Base-by-base conservation (phyloP, 179 eudicot genomes). In the Patellifolia procumbens region DNA sequence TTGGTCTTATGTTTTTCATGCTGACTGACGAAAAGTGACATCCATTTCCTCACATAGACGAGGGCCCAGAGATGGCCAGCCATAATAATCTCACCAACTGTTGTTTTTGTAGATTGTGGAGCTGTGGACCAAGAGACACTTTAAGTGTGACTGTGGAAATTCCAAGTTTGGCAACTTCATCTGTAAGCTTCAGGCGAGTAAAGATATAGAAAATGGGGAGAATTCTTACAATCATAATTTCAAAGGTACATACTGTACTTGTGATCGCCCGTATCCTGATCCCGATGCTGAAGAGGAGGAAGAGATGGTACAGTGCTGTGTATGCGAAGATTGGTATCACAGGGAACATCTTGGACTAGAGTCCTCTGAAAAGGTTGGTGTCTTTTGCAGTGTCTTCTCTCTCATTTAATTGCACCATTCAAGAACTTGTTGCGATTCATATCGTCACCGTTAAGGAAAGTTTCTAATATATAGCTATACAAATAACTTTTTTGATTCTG, bases 301-400 rank as follows among this genome's bases (percentile, higher is more conserved):
- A 75, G 99, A 90, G 83, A 95, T 91, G 97, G 80, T 93, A 37
- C 99, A 95, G 62, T 95, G 99, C 79, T 91, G 97, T 78, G 75
- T 93, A 76, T 95, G 98, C 78, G 99, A 95, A 85, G 99, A 95
- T 80, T 95, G 99, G 99, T 93, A 91, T 85, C 99, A 95, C 77
- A 90, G 88, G 76, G 93, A 88, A 70, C 99, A 95, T 81, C 89
- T 95, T 74, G 97, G 97, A 70, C 91, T 93, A 26, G 88, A 87
- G 73, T 83, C 92, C 60, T 74, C 84, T 64, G 89, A 90, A 51
- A 88, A 88, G 97, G 98, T 94, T 80, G 58, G 85, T 85, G 24
- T 37, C 69, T 52, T 64, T 52, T 79, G 35, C 24, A 20, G 24
- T 51, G 9, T 15, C 39, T 39, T 71, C 43, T 55, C 26, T 35